Percentiles rank a stretch among this genome's conserved stretches.
Conservation (phyloP, 768 basidiomycete species). For the Hysterangium stoloniferum region DNA sequence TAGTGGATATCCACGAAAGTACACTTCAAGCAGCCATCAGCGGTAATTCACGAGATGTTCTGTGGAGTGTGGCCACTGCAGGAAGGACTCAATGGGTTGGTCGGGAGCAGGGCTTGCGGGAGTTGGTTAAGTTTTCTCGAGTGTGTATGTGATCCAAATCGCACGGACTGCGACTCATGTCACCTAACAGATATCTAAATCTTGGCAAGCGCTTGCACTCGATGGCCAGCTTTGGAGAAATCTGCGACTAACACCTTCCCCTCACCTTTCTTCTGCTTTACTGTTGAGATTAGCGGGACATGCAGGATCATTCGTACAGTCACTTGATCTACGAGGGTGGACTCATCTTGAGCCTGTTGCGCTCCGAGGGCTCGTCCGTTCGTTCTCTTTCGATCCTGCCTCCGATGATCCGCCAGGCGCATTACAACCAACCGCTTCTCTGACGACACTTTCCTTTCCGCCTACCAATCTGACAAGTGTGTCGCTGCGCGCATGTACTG, state of each 20-base stretch:
- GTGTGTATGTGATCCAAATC: conserved; percentile 38
- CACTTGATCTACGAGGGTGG: conserved; percentile 60
- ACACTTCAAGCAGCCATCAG: conserved; percentile 39
- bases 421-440: conserved; percentile 17
- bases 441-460: neutral
- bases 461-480: conserved; percentile 60
- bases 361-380: conserved; percentile 40
- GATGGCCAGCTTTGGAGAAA: conserved; percentile 84
- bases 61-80: conserved; percentile 59
- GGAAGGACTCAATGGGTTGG: conserved; percentile 69
- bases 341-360: conserved; percentile 38
- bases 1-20: conserved; percentile 51
- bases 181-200: conserved; percentile 55
- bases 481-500: conserved; percentile 65
- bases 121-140: conserved; percentile 71
- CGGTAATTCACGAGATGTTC: conserved; percentile 28
- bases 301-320: conserved; percentile 58
- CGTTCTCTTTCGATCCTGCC: neutral
- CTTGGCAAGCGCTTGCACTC: conserved; percentile 67
- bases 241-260: conserved; percentile 57
- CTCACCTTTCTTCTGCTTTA: conserved; percentile 38
- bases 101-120: conserved; percentile 60
- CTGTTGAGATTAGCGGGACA: conserved; percentile 44
- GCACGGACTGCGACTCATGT: conserved; percentile 6
- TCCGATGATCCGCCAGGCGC: conserved; percentile 17